These are phyloP conservation scores for Candida sithepensis DNA, from an alignment of 805 yeast species.

Conservation along the genomic window DNA sequence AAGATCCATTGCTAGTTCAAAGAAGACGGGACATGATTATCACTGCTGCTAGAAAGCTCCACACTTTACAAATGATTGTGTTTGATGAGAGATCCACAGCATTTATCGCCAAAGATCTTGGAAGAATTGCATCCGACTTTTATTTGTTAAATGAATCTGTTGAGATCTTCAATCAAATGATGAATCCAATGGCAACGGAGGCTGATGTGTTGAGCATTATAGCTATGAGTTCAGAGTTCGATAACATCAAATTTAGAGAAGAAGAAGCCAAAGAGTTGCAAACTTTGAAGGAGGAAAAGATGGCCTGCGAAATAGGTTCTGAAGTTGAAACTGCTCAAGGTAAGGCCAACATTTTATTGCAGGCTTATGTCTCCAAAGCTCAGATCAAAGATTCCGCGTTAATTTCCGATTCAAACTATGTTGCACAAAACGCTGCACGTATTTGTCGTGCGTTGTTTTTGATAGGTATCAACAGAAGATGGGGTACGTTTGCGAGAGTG, in stretches of 20 bases:
- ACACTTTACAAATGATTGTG: constrained; percentile 86
- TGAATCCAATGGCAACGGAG: constrained; percentile 82
- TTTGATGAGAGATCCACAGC: constrained; percentile 82
- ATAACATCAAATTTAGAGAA: constrained; percentile 79
- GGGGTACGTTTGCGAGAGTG: constrained; percentile 80
- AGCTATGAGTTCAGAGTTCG: constrained; percentile 92
- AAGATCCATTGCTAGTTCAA: constrained; percentile 76
- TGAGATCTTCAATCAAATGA: constrained; percentile 82
- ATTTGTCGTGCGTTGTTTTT: constrained; percentile 87
- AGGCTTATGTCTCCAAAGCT: constrained; percentile 80
- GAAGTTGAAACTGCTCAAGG: constrained; percentile 73
- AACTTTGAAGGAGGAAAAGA: constrained; percentile 50
- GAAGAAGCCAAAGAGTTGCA: constrained; percentile 81
- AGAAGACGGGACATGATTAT: constrained; percentile 73
- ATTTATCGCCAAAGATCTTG: constrained; percentile 81
- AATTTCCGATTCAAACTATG: constrained; percentile 82
- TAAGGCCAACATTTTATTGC: constrained; percentile 82
- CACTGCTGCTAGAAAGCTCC: constrained; percentile 79
- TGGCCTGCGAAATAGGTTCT: constrained; percentile 82
- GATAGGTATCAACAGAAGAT: constrained; percentile 81
- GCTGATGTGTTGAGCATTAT: constrained; percentile 88
- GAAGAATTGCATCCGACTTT: constrained; percentile 92
- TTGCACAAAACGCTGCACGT: constrained; percentile 93
- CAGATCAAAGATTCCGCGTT: constrained; percentile 74
- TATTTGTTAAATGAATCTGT: constrained; percentile 80